These are phyloP conservation scores for Fraxinus americana DNA, from an alignment of 257 asterid genomes.

Conservation along the genomic window DNA sequence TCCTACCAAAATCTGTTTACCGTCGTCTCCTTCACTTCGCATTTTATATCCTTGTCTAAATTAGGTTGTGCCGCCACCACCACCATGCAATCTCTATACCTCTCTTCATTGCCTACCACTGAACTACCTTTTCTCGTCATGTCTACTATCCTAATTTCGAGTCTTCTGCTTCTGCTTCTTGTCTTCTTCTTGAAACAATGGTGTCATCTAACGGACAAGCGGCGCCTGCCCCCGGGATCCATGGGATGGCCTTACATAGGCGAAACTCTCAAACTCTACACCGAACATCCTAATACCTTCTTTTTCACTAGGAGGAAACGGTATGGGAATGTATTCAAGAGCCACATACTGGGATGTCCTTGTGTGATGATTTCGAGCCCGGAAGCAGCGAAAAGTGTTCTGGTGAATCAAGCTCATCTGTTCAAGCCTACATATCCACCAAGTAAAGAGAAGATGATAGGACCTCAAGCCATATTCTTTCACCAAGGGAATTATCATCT, in stretches of 20 bases:
- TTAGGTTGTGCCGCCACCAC: slow-evolving; percentile 31
- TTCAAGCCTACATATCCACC: slow-evolving; percentile 78
- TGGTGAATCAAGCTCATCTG: slow-evolving; percentile 59
- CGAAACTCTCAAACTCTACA: slow-evolving; percentile 66
- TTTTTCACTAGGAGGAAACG: slow-evolving; percentile 53
- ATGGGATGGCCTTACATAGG: slow-evolving; percentile 82
- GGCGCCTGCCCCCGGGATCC: slow-evolving; percentile 63
- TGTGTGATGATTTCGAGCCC: slow-evolving; percentile 80
- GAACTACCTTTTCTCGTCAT: neutral
- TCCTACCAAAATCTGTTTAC: neutral
- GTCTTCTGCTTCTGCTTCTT: neutral
- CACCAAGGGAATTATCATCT: slow-evolving; percentile 65
- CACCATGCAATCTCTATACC: slow-evolving; percentile 34
- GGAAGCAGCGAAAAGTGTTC: slow-evolving; percentile 57
- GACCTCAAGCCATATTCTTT: slow-evolving; percentile 67
- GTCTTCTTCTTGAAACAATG: slow-evolving; percentile 18
- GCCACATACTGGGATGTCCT: slow-evolving; percentile 71
- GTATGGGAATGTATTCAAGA: slow-evolving; percentile 72
- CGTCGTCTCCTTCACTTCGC: neutral
- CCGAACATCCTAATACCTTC: slow-evolving; percentile 63
- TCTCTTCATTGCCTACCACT: neutral
- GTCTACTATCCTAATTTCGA: neutral
- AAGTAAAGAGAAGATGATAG: slow-evolving; percentile 60
- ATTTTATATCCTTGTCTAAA: slow-evolving; percentile 2
- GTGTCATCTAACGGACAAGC: slow-evolving; percentile 1